Base-by-base conservation (phyloP, 495 filamentous ascomycete species). In the Achaetomiella virescens region DNA sequence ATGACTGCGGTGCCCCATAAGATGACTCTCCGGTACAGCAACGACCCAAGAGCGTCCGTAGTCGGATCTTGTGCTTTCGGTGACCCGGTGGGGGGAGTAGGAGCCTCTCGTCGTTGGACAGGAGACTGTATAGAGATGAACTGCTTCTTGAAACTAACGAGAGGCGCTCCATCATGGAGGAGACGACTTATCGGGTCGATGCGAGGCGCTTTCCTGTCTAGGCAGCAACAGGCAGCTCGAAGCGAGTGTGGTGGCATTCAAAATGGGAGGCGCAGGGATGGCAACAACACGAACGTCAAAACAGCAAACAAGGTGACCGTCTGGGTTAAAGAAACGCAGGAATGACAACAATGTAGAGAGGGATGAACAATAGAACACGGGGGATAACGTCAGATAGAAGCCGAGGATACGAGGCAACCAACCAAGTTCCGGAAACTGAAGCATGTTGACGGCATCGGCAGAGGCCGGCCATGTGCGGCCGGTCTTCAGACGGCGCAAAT, bases 1-100 rank as follows among this genome's bases (percentile, higher is more conserved):
- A 76, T 47, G 7, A 61, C 21, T 3, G 65, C 55, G 24, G 67
- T 33, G 27, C 52, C 65, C 75, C 73, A 75, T 66, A 75, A 60
- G 22, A 75, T 57, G 2, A 76, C 66, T 50, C 74, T 63, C 40
- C 74, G 67, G 49, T 75, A 76, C 75, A 54, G 45, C 70, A 74
- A 41, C 75, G 69, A 11, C 69, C 63, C 25, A 74, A 33, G 9
- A 76, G 48, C 9, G 70, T 55, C 57, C 68, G 57, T 51, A 70
- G 56, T 55, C 71, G 42, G 44, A 60, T 21, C 21, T 46, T 63
- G 3, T 55, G 45, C 29, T 54, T 54, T 17, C 48, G 56, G 15
- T 60, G 50, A 9, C 9, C 40, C 21, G 60, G 22, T 1, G 55
- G 43, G 12, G 59, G 59, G 10, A 65, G 57, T 11, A 54, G 31